These are phyloP conservation scores for Psidium guajava DNA, from an alignment of 345 rosid genomes.

Conservation along the genomic window DNA sequence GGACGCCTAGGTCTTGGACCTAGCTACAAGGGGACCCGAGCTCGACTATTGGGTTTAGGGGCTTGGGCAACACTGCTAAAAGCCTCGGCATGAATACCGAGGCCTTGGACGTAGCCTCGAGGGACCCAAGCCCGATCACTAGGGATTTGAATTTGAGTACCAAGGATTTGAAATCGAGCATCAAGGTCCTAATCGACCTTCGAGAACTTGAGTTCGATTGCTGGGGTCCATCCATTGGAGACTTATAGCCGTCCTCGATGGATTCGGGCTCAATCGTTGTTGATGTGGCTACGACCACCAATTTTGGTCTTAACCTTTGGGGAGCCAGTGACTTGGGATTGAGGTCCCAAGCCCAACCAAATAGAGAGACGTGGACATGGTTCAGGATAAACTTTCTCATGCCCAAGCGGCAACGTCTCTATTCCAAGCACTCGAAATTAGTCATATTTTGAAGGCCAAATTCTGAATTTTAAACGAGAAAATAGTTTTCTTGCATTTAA, in stretches of 20 bases:
- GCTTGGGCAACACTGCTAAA: neutral
- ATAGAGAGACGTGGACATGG: neutral
- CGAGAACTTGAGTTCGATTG: neutral
- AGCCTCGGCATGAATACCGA: fast-evolving
- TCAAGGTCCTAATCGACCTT: neutral
- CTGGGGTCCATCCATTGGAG: neutral
- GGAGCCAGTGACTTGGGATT: neutral
- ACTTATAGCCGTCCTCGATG: neutral
- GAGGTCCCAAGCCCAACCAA: fast-evolving
- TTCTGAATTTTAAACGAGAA: neutral
- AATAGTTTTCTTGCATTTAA: neutral
- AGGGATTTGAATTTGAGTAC: neutral
- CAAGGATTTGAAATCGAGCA: neutral
- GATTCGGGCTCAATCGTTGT: fast-evolving
- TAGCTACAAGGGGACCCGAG: neutral
- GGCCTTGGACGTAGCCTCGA: neutral
- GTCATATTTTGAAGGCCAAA: neutral
- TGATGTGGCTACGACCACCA: neutral
- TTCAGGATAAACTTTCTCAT: neutral
- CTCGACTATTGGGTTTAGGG: fast-evolving
- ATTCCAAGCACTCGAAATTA: neutral
- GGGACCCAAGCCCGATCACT: neutral
- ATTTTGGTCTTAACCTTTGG: neutral
- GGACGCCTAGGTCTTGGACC: no score
- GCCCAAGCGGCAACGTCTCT: no score